Evolutionary conservation across 169 alveolate genomes (phyloP).

Genomic region (Babesia divergens): DNA sequence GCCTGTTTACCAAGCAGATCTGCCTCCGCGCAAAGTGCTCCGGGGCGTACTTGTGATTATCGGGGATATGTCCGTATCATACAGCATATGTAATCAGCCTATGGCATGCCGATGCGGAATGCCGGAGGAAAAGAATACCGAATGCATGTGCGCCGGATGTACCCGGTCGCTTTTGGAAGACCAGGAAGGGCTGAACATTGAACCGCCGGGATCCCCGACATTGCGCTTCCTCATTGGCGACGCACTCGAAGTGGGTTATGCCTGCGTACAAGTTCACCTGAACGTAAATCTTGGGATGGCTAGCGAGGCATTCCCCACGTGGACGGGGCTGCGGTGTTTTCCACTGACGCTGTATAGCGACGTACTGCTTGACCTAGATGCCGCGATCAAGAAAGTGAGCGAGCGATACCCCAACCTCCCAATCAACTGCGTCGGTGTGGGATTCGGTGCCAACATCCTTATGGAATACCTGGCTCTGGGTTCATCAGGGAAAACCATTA

Average conservation of each 20-base stretch:
- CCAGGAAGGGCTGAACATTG: slow-evolving; percentile 27
- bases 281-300: slow-evolving; percentile 66
- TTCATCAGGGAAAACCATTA: slow-evolving; percentile 19
- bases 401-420: slow-evolving; percentile 54
- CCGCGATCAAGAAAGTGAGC: slow-evolving; percentile 26
- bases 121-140: background rate
- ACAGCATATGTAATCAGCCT: slow-evolving; percentile 43
- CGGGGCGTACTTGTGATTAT: slow-evolving; percentile 57
- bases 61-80: slow-evolving; percentile 53
- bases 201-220: slow-evolving; percentile 35
- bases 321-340: slow-evolving; percentile 50
- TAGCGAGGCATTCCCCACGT: slow-evolving; percentile 47
- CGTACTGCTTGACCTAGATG: slow-evolving; percentile 42
- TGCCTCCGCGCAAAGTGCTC: slow-evolving; percentile 38
- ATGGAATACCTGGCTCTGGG: slow-evolving; percentile 55
- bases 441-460: slow-evolving; percentile 53
- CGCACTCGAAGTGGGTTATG: slow-evolving; percentile 45
- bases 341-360: slow-evolving; percentile 60
- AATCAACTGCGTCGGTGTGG: slow-evolving; percentile 37
- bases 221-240: slow-evolving; percentile 40
- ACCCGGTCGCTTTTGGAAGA: background rate
- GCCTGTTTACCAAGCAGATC: no score
- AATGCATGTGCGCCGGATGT: slow-evolving; percentile 17
- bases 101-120: slow-evolving; percentile 31
- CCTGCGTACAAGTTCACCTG: slow-evolving; percentile 58